These are phyloP conservation scores for Dalbergia cultrata DNA, from an alignment of 306 rosid genomes.

Conservation along the genomic window DNA sequence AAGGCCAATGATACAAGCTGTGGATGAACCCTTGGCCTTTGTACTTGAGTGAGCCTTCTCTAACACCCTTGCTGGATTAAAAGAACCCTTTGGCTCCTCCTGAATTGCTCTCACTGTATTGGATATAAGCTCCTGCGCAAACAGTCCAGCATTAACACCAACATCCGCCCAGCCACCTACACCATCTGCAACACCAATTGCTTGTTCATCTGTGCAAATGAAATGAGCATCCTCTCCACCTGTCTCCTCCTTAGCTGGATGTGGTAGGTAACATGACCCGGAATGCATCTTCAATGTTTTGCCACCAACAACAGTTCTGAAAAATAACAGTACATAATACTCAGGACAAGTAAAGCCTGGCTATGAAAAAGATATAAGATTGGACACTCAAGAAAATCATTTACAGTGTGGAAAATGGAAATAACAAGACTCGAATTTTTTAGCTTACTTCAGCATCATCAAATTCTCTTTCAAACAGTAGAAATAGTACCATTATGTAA, in stretches of 20 bases:
- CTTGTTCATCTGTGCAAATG: slow-evolving; percentile 75
- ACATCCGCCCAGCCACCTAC: slow-evolving; percentile 95
- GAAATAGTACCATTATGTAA: slow-evolving; percentile 22
- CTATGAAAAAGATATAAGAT: slow-evolving; percentile 15
- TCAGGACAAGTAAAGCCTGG: slow-evolving; percentile 12
- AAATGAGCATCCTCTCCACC: slow-evolving; percentile 93
- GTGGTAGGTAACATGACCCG: slow-evolving; percentile 83
- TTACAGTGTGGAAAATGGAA: not conserved
- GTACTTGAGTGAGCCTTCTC: slow-evolving; percentile 73
- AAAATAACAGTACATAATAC: slow-evolving; percentile 39
- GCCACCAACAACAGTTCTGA: slow-evolving; percentile 54
- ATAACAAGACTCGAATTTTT: not conserved
- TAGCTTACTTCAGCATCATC: not conserved
- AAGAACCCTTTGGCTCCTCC: slow-evolving; percentile 62
- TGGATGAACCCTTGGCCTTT: slow-evolving; percentile 78
- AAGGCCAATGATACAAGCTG: slow-evolving; percentile 79
- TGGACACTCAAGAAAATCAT: slow-evolving; percentile 17
- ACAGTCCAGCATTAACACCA: slow-evolving; percentile 73
- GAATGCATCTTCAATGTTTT: slow-evolving; percentile 66
- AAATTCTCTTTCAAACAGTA: slow-evolving; percentile 21
- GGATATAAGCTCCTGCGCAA: slow-evolving; percentile 75
- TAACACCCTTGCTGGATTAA: slow-evolving; percentile 72
- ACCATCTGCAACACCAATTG: slow-evolving; percentile 83
- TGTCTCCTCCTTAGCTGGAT: slow-evolving; percentile 81
- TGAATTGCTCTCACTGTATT: slow-evolving; percentile 65